These are phyloP conservation scores for Fomitopsis pinicola DNA, from an alignment of 1,284 basidiomycete genomes.

Conservation along the genomic window DNA sequence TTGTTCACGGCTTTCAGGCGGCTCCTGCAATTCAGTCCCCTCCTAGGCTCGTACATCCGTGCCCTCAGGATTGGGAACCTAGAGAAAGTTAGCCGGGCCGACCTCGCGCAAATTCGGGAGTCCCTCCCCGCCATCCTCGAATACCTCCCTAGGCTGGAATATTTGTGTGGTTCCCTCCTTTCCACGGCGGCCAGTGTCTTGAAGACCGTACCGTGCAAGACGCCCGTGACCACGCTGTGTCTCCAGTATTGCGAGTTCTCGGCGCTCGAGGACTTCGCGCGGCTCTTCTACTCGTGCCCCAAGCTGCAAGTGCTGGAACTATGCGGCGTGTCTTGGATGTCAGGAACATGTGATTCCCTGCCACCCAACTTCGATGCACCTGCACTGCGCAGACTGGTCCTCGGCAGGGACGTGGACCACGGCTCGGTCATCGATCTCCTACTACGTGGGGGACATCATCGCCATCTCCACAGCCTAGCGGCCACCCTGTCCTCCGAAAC, in stretches of 20 bases:
- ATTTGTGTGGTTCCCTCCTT: slow-evolving; percentile 18
- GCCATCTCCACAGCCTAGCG: slow-evolving; percentile 14
- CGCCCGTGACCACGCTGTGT: slow-evolving; percentile 18
- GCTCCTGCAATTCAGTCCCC: slow-evolving; percentile 16
- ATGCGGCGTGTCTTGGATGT: slow-evolving; percentile 22
- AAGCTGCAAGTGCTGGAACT: slow-evolving; percentile 17
- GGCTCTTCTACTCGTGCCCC: slow-evolving; percentile 24
- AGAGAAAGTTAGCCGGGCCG: background rate
- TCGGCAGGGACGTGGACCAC: slow-evolving; percentile 21
- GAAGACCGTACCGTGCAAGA: slow-evolving; percentile 7
- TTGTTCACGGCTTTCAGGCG: slow-evolving; percentile 15
- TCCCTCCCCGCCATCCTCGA: slow-evolving; percentile 15
- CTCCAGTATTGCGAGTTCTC: slow-evolving; percentile 26
- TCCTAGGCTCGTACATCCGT: slow-evolving; percentile 23
- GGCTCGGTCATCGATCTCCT: slow-evolving; percentile 21
- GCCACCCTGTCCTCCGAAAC: slow-evolving; percentile 18
- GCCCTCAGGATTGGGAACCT: slow-evolving; percentile 17
- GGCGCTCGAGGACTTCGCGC: slow-evolving; percentile 22
- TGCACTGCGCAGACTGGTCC: slow-evolving; percentile 9
- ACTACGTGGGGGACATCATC: slow-evolving; percentile 15
- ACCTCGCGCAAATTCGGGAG: slow-evolving; percentile 3
- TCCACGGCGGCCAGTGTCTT: slow-evolving; percentile 14
- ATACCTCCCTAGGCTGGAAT: slow-evolving; percentile 14
- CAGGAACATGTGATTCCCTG: background rate
- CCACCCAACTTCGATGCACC: background rate